Conservation (phyloP, 257 asterid species). For the Perilla frutescens region DNA sequence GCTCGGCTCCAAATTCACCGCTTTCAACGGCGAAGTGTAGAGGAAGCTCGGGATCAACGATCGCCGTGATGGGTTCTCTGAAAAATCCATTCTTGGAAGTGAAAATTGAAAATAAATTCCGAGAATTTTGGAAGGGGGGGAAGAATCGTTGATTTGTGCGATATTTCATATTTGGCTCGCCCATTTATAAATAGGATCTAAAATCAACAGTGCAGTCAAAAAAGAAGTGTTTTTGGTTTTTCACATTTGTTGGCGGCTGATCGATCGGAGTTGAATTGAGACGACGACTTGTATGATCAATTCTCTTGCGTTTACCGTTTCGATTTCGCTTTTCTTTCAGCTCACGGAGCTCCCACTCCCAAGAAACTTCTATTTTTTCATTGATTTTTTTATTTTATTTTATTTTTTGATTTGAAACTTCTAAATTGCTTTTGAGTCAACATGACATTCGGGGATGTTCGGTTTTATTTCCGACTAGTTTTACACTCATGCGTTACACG, state of each 20-base stretch:
- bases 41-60: constrained; percentile 57
- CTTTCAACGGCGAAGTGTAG: constrained; percentile 31
- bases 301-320: constrained; percentile 6
- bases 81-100: constrained; percentile 36
- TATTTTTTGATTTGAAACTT: no score
- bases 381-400: no score
- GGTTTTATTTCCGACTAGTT: no score
- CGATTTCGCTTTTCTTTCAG: constrained; percentile 11
- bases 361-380: no score
- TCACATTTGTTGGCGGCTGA: not conserved
- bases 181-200: not conserved
- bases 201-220: not conserved
- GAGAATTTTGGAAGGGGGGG: not conserved
- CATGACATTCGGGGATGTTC: no score
- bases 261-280: not conserved
- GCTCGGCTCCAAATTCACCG: constrained; percentile 18
- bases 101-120: not conserved
- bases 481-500: no score
- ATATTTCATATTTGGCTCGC: constrained; percentile 27
- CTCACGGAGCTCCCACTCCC: not conserved
- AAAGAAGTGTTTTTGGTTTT: no score
- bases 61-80: constrained; percentile 38
- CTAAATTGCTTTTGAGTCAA: no score
- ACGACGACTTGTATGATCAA: no score
- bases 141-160: not conserved